Percentiles rank a stretch among this genome's conserved stretches.
These are phyloP conservation scores for Conringia planisiliqua DNA, from an alignment of 345 rosid species.

Conservation along the genomic window DNA sequence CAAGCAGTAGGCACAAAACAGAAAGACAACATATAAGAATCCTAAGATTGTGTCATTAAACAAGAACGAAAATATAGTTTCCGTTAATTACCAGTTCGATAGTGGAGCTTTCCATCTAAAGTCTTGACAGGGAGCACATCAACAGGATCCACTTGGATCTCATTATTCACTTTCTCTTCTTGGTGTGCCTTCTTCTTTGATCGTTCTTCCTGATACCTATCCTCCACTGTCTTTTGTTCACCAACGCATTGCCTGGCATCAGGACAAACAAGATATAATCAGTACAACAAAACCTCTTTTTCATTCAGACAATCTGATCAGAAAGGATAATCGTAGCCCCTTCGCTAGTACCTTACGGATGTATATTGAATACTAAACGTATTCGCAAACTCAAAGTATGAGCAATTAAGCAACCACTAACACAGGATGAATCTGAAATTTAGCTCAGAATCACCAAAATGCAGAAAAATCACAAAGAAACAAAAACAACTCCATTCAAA, in stretches of 20 bases:
- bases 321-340: not conserved
- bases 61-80: not conserved
- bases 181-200: constrained; percentile 39
- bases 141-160: constrained; percentile 52
- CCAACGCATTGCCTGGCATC: constrained; percentile 46
- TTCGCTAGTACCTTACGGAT: not conserved
- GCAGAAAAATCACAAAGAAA: not conserved
- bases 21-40: not conserved
- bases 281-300: not conserved
- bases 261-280: not conserved
- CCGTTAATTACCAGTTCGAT: constrained; percentile 44
- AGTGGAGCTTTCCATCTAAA: constrained; percentile 70
- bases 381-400: not conserved
- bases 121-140: constrained; percentile 87
- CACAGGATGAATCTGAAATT: not conserved
- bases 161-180: constrained; percentile 43
- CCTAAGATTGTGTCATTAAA: not conserved
- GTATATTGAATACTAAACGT: not conserved
- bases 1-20: not conserved
- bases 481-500: not conserved
- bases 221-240: constrained; percentile 62
- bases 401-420: not conserved
- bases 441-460: not conserved
- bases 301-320: not conserved
- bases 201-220: constrained; percentile 69